A percentile compares a stretch with the other conserved stretches of the same genome.
Conservation (phyloP, 805 yeast species). For the Maudiozyma barnettii region DNA sequence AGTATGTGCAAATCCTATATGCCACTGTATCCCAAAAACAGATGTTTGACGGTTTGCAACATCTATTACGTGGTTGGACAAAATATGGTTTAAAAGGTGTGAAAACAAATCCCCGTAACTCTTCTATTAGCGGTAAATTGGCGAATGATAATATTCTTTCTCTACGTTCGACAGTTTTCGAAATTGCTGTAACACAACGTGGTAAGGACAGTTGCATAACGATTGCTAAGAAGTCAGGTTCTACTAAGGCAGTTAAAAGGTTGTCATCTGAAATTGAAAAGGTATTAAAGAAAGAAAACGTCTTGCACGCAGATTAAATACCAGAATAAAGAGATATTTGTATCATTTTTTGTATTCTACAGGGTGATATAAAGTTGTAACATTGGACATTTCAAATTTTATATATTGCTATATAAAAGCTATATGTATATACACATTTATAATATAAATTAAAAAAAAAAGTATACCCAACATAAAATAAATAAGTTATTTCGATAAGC, state of each 20-base stretch:
- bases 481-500: too few relatives aligned
- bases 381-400: not conserved
- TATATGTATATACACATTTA: not conserved
- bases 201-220: slow-evolving; percentile 45
- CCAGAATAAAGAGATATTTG: too few relatives aligned
- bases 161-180: slow-evolving; percentile 54
- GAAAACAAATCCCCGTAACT: slow-evolving; percentile 33
- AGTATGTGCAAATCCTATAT: slow-evolving; percentile 10
- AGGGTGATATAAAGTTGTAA: not conserved
- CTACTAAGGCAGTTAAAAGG: slow-evolving; percentile 49
- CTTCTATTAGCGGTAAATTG: slow-evolving; percentile 50
- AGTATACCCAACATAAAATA: not conserved
- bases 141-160: slow-evolving; percentile 53
- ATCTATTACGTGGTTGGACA: slow-evolving; percentile 58
- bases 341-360: too few relatives aligned
- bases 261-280: slow-evolving; percentile 54
- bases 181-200: slow-evolving; percentile 39
- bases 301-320: slow-evolving; percentile 14
- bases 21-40: slow-evolving; percentile 37
- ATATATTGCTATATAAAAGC: not conserved
- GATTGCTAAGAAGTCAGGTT: slow-evolving; percentile 57
- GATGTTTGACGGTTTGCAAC: slow-evolving; percentile 53
- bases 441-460: not conserved
- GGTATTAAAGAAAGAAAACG: slow-evolving; percentile 57
- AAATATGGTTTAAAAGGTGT: slow-evolving; percentile 58